Evolutionary conservation across 345 rosid genomes (phyloP).

Genomic region (Heritiera fomes): DNA sequence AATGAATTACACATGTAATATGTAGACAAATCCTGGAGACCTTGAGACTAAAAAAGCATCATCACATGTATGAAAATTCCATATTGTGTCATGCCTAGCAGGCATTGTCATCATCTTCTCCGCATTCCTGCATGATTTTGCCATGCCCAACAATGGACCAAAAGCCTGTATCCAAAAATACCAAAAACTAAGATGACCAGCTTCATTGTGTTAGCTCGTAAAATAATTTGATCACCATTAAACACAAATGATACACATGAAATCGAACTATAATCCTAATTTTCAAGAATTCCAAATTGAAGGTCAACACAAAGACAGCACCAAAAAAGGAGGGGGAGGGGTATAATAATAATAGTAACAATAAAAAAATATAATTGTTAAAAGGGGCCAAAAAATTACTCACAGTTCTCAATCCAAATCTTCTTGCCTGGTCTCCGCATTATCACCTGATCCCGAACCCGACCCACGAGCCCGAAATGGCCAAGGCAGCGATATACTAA

Average conservation of each 20-base stretch:
- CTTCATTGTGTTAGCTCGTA: not conserved
- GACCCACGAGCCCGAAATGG: conserved; percentile 40
- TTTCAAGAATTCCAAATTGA: not conserved
- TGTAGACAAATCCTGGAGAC: not conserved
- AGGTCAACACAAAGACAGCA: not conserved
- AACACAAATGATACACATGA: not conserved
- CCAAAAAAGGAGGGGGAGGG: not conserved
- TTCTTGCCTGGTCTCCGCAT: conserved; percentile 50
- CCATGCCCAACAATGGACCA: not conserved
- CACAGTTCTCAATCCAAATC: conserved; percentile 57
- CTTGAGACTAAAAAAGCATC: not conserved
- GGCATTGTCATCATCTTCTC: conserved; percentile 2
- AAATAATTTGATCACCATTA: conserved; percentile 5
- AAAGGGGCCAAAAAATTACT: not conserved
- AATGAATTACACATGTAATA: not conserved
- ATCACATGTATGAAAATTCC: not conserved
- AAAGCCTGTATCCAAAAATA: conserved; percentile 12
- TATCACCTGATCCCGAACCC: conserved; percentile 40
- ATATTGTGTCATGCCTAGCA: not conserved
- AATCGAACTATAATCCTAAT: not conserved
- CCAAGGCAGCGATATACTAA: conserved; percentile 64
- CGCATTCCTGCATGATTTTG: conserved; percentile 5
- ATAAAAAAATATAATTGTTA: not conserved
- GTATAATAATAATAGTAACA: not conserved
- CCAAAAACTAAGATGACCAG: conserved; percentile 5